Evolutionary conservation across 768 basidiomycete genomes (phyloP), one percentile per base, ranked within the genome.

Genomic region (Chalciporus chontae): DNA sequence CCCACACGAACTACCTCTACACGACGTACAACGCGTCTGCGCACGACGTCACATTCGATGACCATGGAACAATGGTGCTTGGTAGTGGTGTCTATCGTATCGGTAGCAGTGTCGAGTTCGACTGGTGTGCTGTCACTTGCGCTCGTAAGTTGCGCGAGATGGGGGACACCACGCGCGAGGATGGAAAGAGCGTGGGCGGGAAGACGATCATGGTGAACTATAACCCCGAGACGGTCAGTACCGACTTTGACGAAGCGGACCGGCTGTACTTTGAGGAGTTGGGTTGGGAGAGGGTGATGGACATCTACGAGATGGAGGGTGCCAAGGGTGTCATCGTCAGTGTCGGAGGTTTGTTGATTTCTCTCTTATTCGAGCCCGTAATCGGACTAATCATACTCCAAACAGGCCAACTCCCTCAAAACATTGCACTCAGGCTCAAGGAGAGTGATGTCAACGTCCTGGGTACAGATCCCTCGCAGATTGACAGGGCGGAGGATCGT

Each of bases 71-170:
- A n/a, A 96, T 98, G 91, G 95, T 99, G 19, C 84, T 98, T 19
- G 96, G 96, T 21, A 91, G 88, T 52, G 96, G 96, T 60, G 96
- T 99, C 18, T 98, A 99, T 73, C 87, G 96, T 52, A 98, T 99
- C 59, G 96, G 96, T 40, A 92, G 89, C 69, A 94, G 90, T 56
- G 96, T 99, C 64, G 96, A 99, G 75, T 99, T 99, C 67, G 96
- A 99, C 69, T 99, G 96, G 96, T 99, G 96, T 68, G 95, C 96
- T n/a, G 96, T 99, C 36, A 97, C 95, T 1, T 98, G 94, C 67
- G 93, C 94, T 13, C 79, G 96, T 52, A 88, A 88, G 66, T 81
- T 99, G 47, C 80, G 94, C 61, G 83, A 88, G 56, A 90, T 93
- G 81, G 94, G 94, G 67, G 53, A 63, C 17, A 38, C 63, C 9